Evolutionary conservation across 2,329 filamentous ascomycete species (phyloP).

Genomic region (Aspergillus sp.): DNA sequence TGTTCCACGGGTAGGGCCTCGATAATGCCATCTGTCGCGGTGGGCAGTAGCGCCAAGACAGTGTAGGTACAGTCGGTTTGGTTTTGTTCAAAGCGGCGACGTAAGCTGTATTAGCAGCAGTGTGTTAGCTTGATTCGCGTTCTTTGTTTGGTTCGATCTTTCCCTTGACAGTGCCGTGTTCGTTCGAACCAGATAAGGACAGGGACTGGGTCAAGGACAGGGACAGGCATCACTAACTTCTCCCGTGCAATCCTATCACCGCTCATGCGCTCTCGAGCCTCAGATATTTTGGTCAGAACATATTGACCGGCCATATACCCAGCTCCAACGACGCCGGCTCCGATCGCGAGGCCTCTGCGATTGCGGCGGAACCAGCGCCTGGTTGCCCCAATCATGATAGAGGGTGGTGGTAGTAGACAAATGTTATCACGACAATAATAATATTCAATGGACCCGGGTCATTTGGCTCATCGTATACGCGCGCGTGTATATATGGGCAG

Average conservation of each 20-base stretch:
- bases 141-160: not conserved
- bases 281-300: conserved; percentile 80
- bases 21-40: conserved; percentile 80
- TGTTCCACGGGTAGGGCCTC: conserved; percentile 83
- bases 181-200: not conserved
- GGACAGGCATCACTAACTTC: conserved; percentile 56
- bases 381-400: conserved; percentile 59
- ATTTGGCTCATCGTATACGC: not conserved
- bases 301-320: conserved; percentile 92
- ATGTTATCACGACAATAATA: too few relatives aligned
- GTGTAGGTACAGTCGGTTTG: conserved; percentile 98
- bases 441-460: too few relatives aligned
- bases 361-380: conserved; percentile 90
- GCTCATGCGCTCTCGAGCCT: conserved; percentile 92
- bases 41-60: conserved; percentile 88
- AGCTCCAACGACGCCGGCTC: conserved; percentile 75
- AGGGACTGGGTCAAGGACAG: not conserved
- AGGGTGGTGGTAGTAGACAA: not conserved
- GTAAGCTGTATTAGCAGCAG: conserved; percentile 53
- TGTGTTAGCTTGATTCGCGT: not conserved
- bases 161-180: conserved; percentile 6
- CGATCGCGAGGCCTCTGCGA: conserved; percentile 79
- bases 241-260: conserved; percentile 93
- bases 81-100: conserved; percentile 95
- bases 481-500: too few relatives aligned